phyloP scores from a whole-genome alignment of 2,329 filamentous ascomycete species.

The Colletotrichum echinochloae region DNA sequence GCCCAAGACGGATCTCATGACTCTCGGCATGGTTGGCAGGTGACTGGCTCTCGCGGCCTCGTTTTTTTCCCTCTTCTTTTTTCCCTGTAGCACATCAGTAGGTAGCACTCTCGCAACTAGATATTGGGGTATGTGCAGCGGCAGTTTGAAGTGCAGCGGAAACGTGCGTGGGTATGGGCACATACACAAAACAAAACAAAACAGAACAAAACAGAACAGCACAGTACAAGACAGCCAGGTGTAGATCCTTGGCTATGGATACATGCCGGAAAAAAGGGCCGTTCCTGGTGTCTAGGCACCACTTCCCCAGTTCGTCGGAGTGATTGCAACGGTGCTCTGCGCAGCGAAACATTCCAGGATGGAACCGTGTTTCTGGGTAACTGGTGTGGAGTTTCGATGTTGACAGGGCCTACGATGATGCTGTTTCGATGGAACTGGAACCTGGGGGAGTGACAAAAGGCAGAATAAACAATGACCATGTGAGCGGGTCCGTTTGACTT shows the following conservation, averaged over 20 bases:
- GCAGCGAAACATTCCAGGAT: constrained; percentile 25
- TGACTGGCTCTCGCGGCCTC: constrained; percentile 37
- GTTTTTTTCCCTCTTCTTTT: constrained; percentile 8
- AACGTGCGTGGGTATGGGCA: not conserved
- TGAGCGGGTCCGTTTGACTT: constrained; percentile 10
- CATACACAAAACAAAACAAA: not conserved
- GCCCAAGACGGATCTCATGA: constrained; percentile 37
- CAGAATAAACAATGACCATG: constrained; percentile 15
- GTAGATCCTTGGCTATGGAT: constrained; percentile 3
- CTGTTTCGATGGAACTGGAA: constrained; percentile 7
- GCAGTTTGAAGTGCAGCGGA: not conserved
- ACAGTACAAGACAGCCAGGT: not conserved
- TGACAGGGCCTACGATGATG: no score
- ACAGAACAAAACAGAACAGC: not conserved
- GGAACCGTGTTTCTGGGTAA: constrained; percentile 36
- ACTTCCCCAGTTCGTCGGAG: no score
- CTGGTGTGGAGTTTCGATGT: constrained; percentile 27
- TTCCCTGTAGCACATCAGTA: not conserved
- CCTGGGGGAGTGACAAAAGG: not conserved
- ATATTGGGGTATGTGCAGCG: not conserved
- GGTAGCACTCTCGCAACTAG: not conserved
- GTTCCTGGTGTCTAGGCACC: constrained; percentile 5
- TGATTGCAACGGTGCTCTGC: constrained; percentile 14
- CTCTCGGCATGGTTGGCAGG: constrained; percentile 30
- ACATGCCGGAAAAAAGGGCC: not conserved